Conservation (phyloP, 2,329 filamentous ascomycete genomes). For the Colletotrichum australisinense region DNA sequence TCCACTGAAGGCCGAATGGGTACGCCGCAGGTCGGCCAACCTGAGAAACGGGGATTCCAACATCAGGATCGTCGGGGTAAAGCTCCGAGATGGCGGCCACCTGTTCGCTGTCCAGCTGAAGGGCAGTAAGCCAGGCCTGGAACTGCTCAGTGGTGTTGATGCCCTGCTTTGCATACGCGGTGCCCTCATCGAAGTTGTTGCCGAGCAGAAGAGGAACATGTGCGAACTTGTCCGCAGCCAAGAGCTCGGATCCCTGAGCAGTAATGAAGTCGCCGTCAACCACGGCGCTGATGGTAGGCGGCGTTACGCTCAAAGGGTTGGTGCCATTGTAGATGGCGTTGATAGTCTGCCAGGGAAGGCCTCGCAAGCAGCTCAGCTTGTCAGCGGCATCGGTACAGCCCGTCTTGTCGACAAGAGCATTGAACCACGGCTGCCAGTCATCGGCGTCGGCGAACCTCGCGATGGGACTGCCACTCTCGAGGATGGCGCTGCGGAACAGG, state of each 20-base stretch:
- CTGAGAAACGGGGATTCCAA: slow-evolving; percentile 59
- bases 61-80: slow-evolving; percentile 59
- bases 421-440: slow-evolving; percentile 52
- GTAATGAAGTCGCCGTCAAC: slow-evolving; percentile 56
- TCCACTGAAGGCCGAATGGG: slow-evolving; percentile 74
- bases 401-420: slow-evolving; percentile 32
- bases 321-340: slow-evolving; percentile 61
- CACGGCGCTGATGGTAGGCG: slow-evolving; percentile 38
- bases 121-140: slow-evolving; percentile 48
- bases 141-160: slow-evolving; percentile 68
- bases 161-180: slow-evolving; percentile 66
- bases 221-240: slow-evolving; percentile 69
- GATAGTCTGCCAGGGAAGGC: slow-evolving; percentile 56
- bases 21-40: slow-evolving; percentile 55
- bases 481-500: slow-evolving; percentile 74
- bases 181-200: slow-evolving; percentile 75
- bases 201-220: slow-evolving; percentile 73
- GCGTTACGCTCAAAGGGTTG: slow-evolving; percentile 49
- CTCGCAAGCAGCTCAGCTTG: slow-evolving; percentile 66
- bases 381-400: slow-evolving; percentile 54
- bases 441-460: slow-evolving; percentile 61
- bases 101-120: slow-evolving; percentile 45
- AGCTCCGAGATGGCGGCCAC: slow-evolving; percentile 57
- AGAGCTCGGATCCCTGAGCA: slow-evolving; percentile 57
- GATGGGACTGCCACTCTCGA: slow-evolving; percentile 68